phyloP scores from a whole-genome alignment of 2,329 filamentous ascomycete genomes.

The Hirsutella thompsonii region DNA sequence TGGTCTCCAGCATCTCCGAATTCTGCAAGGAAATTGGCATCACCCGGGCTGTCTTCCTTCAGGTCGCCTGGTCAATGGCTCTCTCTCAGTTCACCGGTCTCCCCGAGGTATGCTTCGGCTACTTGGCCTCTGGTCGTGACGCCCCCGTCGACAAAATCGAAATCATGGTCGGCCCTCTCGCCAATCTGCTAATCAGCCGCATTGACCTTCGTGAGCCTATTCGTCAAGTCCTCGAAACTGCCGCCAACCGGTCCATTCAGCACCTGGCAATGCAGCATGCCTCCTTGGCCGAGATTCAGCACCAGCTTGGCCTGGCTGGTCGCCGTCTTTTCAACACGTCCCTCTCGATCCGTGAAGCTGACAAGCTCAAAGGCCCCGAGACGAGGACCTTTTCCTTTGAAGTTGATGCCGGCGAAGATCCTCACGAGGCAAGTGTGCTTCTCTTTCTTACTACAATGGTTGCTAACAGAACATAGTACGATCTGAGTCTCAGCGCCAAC shows the following conservation, averaged over 20 bases:
- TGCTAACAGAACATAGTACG: background rate
- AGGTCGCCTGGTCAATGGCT: conserved; percentile 37
- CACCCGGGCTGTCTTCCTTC: conserved; percentile 35
- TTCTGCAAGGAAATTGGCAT: conserved; percentile 26
- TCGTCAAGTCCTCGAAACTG: conserved; percentile 23
- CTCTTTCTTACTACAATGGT: background rate
- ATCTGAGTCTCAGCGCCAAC: conserved; percentile 3
- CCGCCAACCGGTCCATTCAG: conserved; percentile 32
- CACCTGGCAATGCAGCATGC: conserved; percentile 34
- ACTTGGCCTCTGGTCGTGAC: conserved; percentile 39
- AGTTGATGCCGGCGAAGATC: conserved; percentile 7
- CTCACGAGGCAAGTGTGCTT: conserved; percentile 2
- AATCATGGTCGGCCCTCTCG: conserved; percentile 35
- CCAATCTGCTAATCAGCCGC: conserved; percentile 41
- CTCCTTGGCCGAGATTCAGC: conserved; percentile 33
- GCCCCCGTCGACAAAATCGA: conserved; percentile 32
- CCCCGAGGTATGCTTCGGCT: conserved; percentile 38
- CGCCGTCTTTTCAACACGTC: conserved; percentile 17
- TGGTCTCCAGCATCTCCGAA: background rate
- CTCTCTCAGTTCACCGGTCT: conserved; percentile 32
- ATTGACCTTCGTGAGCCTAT: conserved; percentile 17
- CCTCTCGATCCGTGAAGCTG: conserved; percentile 16
- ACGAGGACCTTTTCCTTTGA: background rate
- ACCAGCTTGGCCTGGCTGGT: conserved; percentile 12
- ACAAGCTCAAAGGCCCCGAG: background rate